Evolutionary conservation across 768 basidiomycete genomes (phyloP).

Genomic region (Neoboletus brunneissimus): DNA sequence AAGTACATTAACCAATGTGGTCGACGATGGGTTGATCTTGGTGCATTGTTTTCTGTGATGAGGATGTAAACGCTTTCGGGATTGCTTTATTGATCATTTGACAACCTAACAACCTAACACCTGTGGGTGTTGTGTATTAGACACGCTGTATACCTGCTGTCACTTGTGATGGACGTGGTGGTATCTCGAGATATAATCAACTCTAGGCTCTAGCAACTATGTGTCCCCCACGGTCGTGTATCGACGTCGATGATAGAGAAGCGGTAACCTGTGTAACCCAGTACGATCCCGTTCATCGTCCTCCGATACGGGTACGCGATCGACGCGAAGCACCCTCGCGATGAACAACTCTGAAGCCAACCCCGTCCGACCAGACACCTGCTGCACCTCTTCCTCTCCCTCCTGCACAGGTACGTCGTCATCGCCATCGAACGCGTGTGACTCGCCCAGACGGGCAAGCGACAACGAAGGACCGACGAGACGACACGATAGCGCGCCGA

Average conservation of each 20-base stretch:
- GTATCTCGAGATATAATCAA: too few species aligned
- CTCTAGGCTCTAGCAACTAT: not conserved
- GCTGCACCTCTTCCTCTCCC: conserved; percentile 9
- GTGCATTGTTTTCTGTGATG: conserved; percentile 79
- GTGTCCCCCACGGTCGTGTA: conserved; percentile 51
- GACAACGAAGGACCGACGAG: conserved; percentile 61
- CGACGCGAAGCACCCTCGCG: conserved; percentile 69
- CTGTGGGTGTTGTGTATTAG: conserved; percentile 3
- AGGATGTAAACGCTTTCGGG: conserved; percentile 40
- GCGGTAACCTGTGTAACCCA: conserved; percentile 41
- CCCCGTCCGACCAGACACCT: conserved; percentile 30
- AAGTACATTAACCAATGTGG: conserved; percentile 87
- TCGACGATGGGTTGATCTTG: conserved; percentile 85
- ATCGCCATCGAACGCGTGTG: not conserved
- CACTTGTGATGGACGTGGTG: too few species aligned
- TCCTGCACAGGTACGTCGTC: not conserved
- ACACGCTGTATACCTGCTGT: conserved; percentile 5
- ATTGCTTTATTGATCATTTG: not conserved
- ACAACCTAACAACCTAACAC: too few species aligned
- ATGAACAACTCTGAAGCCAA: conserved; percentile 73
- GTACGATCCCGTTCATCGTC: conserved; percentile 14
- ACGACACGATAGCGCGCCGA: conserved; percentile 74
- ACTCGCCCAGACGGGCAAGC: conserved; percentile 50
- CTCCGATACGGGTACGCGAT: conserved; percentile 34
- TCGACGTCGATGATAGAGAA: conserved; percentile 60